These are phyloP conservation scores for Thelonectria olida DNA, from an alignment of 2,329 filamentous ascomycete genomes.

Conservation along the genomic window DNA sequence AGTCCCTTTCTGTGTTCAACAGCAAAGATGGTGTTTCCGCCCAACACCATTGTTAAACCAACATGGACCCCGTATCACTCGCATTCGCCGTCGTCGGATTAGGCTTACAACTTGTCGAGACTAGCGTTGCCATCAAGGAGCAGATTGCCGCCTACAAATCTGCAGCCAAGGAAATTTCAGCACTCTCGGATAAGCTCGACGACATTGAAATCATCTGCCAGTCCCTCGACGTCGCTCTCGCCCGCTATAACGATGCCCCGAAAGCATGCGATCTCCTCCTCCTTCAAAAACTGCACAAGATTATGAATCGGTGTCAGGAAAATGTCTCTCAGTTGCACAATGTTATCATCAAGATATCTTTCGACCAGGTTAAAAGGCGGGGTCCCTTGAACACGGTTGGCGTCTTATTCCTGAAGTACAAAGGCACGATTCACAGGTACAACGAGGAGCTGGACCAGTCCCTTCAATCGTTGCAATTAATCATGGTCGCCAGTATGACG, in stretches of 20 bases:
- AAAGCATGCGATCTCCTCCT: not conserved
- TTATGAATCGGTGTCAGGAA: not conserved
- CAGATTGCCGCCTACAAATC: constrained; percentile 20
- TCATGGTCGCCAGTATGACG: not conserved
- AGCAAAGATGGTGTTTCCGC: too few relatives aligned
- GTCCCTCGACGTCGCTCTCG: not conserved
- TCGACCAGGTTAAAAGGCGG: not conserved
- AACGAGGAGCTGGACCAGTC: constrained; percentile 6
- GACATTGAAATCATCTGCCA: constrained; percentile 11
- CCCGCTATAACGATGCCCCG: fast-evolving
- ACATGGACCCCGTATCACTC: constrained; percentile 24
- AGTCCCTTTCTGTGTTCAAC: too few relatives aligned
- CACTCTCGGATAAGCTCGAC: not conserved
- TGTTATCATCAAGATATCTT: not conserved
- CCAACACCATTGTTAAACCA: not conserved
- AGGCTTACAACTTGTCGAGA: constrained; percentile 11
- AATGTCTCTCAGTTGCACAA: not conserved
- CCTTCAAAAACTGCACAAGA: not conserved
- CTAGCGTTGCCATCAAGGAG: not conserved
- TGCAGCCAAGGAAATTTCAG: constrained; percentile 7
- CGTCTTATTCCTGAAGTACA: constrained; percentile 6
- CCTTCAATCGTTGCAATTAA: not conserved
- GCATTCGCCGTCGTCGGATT: constrained; percentile 16
- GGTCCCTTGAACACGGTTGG: not conserved
- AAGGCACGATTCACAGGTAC: not conserved